Evolutionary conservation across 192 early-diverging fungal species (phyloP).

Genomic region (Entrophospora sp.): DNA sequence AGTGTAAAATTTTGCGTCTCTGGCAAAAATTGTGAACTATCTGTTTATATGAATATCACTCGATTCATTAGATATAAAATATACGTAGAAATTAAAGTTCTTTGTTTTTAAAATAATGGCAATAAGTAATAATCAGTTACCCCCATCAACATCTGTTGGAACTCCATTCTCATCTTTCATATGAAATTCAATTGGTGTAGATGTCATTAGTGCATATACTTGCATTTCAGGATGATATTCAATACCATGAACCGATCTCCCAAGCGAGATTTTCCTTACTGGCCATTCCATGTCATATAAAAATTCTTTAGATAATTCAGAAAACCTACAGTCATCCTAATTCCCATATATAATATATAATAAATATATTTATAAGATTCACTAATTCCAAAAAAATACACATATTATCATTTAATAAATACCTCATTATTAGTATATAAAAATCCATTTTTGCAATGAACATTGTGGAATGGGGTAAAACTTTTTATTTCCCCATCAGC

Average conservation of each 20-base stretch:
- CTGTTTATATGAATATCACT: constrained; percentile 18
- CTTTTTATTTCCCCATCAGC: constrained; percentile 54
- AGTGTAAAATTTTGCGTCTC: constrained; percentile 54
- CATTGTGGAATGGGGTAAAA: constrained; percentile 72
- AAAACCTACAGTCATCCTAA: constrained; percentile 56
- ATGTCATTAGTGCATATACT: constrained; percentile 72
- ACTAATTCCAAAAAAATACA: too few relatives aligned
- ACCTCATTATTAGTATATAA: constrained; percentile 63
- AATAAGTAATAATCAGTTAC: neutral
- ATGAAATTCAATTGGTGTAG: constrained; percentile 52
- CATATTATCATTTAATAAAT: too few relatives aligned
- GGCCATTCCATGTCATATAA: constrained; percentile 70
- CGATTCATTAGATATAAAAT: neutral
- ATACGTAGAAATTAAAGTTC: too few relatives aligned
- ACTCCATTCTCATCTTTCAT: constrained; percentile 64
- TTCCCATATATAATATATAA: too few relatives aligned
- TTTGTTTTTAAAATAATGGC: neutral
- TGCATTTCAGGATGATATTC: constrained; percentile 76
- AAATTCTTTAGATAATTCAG: constrained; percentile 57
- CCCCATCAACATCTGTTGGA: constrained; percentile 28
- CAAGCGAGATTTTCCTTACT: constrained; percentile 58
- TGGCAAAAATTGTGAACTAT: constrained; percentile 48
- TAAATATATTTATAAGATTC: too few relatives aligned
- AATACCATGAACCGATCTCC: constrained; percentile 63
- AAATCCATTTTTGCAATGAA: constrained; percentile 71